These are phyloP conservation scores for Colletotrichum orbiculare DNA, from an alignment of 2,329 filamentous ascomycete species.

Conservation along the genomic window DNA sequence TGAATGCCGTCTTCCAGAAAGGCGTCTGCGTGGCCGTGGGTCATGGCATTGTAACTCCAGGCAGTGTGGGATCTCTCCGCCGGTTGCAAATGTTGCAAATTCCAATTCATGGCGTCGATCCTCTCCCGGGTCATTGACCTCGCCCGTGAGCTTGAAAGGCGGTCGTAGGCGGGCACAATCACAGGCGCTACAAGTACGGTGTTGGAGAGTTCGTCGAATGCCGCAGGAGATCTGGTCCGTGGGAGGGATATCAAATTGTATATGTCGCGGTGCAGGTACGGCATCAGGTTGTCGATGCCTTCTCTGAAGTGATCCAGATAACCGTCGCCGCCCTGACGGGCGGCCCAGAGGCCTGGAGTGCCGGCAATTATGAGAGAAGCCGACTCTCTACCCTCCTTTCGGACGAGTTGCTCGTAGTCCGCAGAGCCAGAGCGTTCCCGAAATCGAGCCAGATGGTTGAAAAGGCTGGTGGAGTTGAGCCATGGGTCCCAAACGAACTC, in stretches of 20 bases:
- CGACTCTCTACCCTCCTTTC: conserved; percentile 36
- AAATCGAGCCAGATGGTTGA: conserved; percentile 32
- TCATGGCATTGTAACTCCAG: conserved; percentile 64
- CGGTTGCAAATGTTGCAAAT: conserved; percentile 55
- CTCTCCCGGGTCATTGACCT: conserved; percentile 59
- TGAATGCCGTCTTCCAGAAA: conserved; percentile 59
- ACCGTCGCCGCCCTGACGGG: conserved; percentile 58
- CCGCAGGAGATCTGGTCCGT: conserved; percentile 18
- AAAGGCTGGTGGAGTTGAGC: conserved; percentile 56
- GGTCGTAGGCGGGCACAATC: conserved; percentile 54
- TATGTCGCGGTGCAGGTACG: conserved; percentile 45
- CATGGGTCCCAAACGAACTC: conserved; percentile 70
- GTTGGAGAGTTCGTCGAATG: conserved; percentile 34
- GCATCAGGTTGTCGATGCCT: conserved; percentile 57
- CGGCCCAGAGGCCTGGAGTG: conserved; percentile 65
- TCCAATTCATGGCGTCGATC: conserved; percentile 63
- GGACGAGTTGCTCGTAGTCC: conserved; percentile 27
- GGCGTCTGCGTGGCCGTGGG: conserved; percentile 54
- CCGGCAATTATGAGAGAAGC: conserved; percentile 63
- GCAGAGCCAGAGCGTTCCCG: conserved; percentile 30
- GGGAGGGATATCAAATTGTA: conserved; percentile 38
- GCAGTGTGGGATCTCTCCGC: conserved; percentile 56
- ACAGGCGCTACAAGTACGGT: conserved; percentile 54
- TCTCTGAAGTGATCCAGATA: conserved; percentile 58
- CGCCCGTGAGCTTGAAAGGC: conserved; percentile 52